Percentiles rank a stretch among this genome's conserved stretches.
phyloP scores from a whole-genome alignment of 75 land plant genomes.

The Isoetes taiwanensis region DNA sequence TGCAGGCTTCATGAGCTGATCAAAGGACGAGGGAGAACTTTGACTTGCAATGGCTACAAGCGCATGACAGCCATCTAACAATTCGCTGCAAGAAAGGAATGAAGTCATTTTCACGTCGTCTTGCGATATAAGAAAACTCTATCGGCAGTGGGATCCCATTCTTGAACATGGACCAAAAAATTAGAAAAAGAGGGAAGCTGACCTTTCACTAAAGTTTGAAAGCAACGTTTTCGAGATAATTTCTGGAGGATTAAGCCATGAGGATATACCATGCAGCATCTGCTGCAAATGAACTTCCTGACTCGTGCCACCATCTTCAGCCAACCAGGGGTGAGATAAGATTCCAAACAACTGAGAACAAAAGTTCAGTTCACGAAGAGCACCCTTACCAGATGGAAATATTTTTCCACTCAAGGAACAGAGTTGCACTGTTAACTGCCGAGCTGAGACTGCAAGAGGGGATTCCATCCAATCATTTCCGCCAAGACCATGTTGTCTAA shows the following conservation, averaged over 20 bases:
- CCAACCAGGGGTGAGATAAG: no score
- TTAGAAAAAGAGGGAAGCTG: not conserved
- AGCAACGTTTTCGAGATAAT: conserved; percentile 33
- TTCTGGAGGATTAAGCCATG: conserved; percentile 82
- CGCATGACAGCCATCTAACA: conserved; percentile 92
- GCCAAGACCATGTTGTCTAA: conserved; percentile 35
- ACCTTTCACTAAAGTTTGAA: conserved; percentile 82
- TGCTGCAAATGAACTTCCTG: conserved; percentile 72
- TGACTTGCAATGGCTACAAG: conserved; percentile 61
- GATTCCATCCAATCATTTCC: conserved; percentile 61
- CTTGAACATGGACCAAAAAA: not conserved
- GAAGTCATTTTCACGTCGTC: no score
- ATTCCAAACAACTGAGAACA: no score
- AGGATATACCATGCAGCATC: conserved; percentile 43
- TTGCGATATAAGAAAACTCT: not conserved
- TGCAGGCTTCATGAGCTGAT: conserved; percentile 53
- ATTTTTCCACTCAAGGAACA: conserved; percentile 72
- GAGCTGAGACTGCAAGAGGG: conserved; percentile 71
- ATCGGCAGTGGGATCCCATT: not conserved
- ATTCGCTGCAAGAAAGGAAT: conserved; percentile 52
- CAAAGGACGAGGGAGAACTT: conserved; percentile 55
- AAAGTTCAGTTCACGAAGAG: no score
- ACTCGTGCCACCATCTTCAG: conserved; percentile 54
- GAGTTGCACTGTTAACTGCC: conserved; percentile 77
- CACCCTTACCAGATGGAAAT: conserved; percentile 81